phyloP scores from a whole-genome alignment of 805 yeast species.

The Cyberlindnera xishuangbannaensis region DNA sequence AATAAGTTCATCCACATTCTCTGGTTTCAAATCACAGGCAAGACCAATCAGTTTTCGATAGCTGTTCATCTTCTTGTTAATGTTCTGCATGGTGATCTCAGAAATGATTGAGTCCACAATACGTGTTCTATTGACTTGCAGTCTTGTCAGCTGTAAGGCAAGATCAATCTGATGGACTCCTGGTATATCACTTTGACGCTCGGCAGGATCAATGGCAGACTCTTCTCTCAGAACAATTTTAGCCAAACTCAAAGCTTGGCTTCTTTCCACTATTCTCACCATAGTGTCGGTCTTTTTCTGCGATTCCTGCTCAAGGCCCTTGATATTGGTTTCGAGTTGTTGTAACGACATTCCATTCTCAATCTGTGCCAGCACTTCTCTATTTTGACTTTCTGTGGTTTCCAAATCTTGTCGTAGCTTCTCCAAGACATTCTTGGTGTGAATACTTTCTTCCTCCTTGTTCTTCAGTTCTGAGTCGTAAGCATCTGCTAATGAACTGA shows the following conservation, averaged over 20 bases:
- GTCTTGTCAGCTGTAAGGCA: conserved; percentile 39
- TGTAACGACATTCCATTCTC: conserved; percentile 17
- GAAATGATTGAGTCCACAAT: conserved; percentile 45
- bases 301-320: conserved; percentile 16
- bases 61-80: conserved; percentile 60
- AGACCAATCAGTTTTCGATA: conserved; percentile 73
- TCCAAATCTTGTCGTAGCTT: conserved; percentile 37
- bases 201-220: conserved; percentile 17
- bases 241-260: conserved; percentile 59
- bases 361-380: conserved; percentile 23
- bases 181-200: conserved; percentile 10
- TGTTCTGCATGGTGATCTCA: conserved; percentile 38
- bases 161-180: conserved; percentile 18
- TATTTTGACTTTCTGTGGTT: conserved; percentile 27
- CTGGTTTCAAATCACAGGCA: conserved; percentile 71
- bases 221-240: conserved; percentile 54
- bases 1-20: conserved; percentile 73
- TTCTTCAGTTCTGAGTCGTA: conserved; percentile 50
- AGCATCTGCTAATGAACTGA: conserved; percentile 41
- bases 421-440: conserved; percentile 38
- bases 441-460: conserved; percentile 48
- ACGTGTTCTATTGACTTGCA: conserved; percentile 46
- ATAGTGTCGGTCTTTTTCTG: conserved; percentile 30
- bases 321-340: conserved; percentile 13
- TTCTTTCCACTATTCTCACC: conserved; percentile 47